Conservation (phyloP, 805 yeast species). For the Hanseniaspora hatyaiensis region DNA sequence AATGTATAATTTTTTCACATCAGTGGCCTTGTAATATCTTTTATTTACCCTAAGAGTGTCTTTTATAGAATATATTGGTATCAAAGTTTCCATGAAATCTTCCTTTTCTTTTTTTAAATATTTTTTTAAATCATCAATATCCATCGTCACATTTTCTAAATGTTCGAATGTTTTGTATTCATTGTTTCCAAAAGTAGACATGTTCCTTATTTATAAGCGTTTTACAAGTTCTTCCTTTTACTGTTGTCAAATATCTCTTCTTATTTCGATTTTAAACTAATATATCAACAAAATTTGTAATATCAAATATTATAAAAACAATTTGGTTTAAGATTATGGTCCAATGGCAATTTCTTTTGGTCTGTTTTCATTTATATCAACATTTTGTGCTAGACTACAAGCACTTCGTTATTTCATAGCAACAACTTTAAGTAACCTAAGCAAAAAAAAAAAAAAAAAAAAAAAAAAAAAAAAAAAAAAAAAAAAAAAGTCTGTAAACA, state of each 20-base stretch:
- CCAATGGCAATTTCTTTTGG: no score
- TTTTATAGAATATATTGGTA: conserved; percentile 1
- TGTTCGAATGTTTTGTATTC: not conserved
- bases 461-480: not conserved
- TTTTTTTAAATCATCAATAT: not conserved
- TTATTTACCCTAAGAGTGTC: not conserved
- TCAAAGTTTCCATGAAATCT: conserved; percentile 1
- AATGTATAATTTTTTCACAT: not conserved
- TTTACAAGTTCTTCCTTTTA: no score
- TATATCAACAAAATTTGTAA: no score
- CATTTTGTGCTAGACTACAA: no score
- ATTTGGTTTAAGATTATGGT: no score
- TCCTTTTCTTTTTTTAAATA: conserved; percentile 10
- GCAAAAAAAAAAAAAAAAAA: no score
- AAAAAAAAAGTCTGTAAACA: not conserved
- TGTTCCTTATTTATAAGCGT: not conserved
- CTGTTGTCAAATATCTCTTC: no score
- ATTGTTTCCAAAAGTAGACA: not conserved
- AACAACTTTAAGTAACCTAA: no score
- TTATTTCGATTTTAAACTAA: no score
- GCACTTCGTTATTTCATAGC: no score
- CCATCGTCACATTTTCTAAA: not conserved
- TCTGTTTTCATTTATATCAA: no score
- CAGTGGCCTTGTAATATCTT: not conserved
- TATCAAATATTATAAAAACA: no score